phyloP scores from a whole-genome alignment of 495 filamentous ascomycete genomes.

The Staphylotrichum longicolle region DNA sequence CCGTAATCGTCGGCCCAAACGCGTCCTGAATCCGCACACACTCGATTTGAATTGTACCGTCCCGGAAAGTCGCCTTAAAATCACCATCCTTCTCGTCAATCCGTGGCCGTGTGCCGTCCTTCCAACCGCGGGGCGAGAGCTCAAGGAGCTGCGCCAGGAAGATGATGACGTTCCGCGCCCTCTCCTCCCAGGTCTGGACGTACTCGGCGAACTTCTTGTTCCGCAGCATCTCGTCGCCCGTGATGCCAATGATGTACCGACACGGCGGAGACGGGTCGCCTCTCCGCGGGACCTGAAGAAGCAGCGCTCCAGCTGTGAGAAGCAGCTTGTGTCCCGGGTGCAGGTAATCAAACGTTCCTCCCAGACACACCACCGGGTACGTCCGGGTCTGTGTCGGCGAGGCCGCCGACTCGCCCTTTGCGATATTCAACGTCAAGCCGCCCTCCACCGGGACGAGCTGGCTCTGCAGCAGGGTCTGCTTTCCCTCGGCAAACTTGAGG shows the following conservation, averaged over 20 bases:
- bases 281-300: constrained; percentile 55
- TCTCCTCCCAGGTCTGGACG: constrained; percentile 73
- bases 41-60: constrained; percentile 54
- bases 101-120: constrained; percentile 22
- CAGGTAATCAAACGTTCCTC: constrained; percentile 95
- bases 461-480: constrained; percentile 43
- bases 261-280: constrained; percentile 33
- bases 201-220: constrained; percentile 85
- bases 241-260: constrained; percentile 77
- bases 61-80: constrained; percentile 42
- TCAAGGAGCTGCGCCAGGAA: constrained; percentile 74
- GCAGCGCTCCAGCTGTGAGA: constrained; percentile 76
- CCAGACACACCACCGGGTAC: constrained; percentile 64
- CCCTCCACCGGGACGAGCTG: constrained; percentile 48
- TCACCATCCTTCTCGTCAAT: constrained; percentile 37
- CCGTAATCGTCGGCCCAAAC: constrained; percentile 89
- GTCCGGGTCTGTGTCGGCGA: constrained; percentile 27
- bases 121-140: constrained; percentile 42
- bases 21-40: constrained; percentile 83
- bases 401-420: constrained; percentile 12
- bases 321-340: constrained; percentile 95
- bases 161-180: constrained; percentile 61
- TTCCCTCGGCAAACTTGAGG: constrained; percentile 45
- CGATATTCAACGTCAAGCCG: constrained; percentile 43
- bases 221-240: constrained; percentile 76